Percentiles rank a stretch among this genome's conserved stretches.
Evolutionary conservation across 2,329 filamentous ascomycete species (phyloP).

Genomic region (Fusarium nygamai): DNA sequence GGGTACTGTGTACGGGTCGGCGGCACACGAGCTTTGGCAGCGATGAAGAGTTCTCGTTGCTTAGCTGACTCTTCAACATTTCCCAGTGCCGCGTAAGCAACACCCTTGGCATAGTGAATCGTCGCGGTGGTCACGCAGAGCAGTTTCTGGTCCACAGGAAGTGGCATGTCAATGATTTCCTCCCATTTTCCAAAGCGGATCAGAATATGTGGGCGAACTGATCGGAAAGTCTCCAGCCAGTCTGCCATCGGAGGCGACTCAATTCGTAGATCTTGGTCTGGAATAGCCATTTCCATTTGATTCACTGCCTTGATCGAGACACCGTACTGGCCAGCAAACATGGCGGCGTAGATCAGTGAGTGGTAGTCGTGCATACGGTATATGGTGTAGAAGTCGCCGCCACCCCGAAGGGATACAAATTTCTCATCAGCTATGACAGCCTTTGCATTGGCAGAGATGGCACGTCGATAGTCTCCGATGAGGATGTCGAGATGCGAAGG

Average conservation of each 20-base stretch:
- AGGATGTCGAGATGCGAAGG: conserved; percentile 78
- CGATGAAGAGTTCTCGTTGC: conserved; percentile 60
- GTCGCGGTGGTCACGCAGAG: conserved; percentile 75
- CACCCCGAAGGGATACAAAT: conserved; percentile 65
- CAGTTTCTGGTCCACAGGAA: conserved; percentile 66
- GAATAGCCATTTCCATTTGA: conserved; percentile 67
- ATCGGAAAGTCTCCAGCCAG: conserved; percentile 75
- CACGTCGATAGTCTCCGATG: conserved; percentile 73
- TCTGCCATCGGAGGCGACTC: conserved; percentile 77
- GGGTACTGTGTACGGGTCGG: conserved; percentile 71
- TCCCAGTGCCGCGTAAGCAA: conserved; percentile 70
- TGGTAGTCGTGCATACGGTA: conserved; percentile 79
- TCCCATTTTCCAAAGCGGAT: conserved; percentile 78
- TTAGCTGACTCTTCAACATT: conserved; percentile 61
- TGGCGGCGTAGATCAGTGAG: conserved; percentile 77
- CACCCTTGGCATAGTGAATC: conserved; percentile 72
- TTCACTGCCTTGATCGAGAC: conserved; percentile 68
- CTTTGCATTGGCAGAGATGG: conserved; percentile 67
- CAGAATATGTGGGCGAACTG: conserved; percentile 72
- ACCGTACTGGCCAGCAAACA: conserved; percentile 74
- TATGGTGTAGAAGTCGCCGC: conserved; percentile 75
- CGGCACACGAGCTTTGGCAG: conserved; percentile 62
- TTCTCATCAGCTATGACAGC: conserved; percentile 74
- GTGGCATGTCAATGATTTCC: conserved; percentile 64
- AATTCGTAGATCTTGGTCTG: conserved; percentile 57